These are phyloP conservation scores for Xerocomus spinulosus DNA, from an alignment of 768 basidiomycete genomes.

Conservation along the genomic window DNA sequence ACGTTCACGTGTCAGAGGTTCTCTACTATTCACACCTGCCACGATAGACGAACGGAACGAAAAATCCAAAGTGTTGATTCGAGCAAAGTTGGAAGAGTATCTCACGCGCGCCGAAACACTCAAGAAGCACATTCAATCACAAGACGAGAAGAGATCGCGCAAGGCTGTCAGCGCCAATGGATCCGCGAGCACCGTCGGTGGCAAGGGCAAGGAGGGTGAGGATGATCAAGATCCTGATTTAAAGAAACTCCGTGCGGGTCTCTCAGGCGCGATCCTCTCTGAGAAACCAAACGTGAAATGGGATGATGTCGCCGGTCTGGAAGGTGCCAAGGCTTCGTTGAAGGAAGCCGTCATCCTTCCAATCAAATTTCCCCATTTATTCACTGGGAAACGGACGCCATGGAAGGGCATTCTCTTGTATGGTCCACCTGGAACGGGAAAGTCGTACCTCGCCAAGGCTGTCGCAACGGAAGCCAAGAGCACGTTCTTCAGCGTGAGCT, in stretches of 20 bases:
- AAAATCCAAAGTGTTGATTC: slow-evolving; percentile 81
- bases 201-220: slow-evolving; percentile 45
- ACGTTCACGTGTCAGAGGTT: neutral
- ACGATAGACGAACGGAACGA: slow-evolving; percentile 83
- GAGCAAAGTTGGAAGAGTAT: slow-evolving; percentile 86
- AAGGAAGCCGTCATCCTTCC: slow-evolving; percentile 99
- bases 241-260: slow-evolving; percentile 92
- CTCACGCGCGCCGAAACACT: slow-evolving; percentile 86
- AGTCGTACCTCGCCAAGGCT: slow-evolving; percentile 94
- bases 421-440: slow-evolving; percentile 97
- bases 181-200: slow-evolving; percentile 35
- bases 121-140: slow-evolving; percentile 70
- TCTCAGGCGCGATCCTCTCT: slow-evolving; percentile 81
- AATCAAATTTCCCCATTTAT: slow-evolving; percentile 98
- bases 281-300: slow-evolving; percentile 96
- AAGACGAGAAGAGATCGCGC: slow-evolving; percentile 54
- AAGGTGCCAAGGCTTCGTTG: slow-evolving; percentile 89
- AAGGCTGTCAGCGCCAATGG: slow-evolving; percentile 49
- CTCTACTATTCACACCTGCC: neutral
- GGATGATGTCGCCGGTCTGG: slow-evolving; percentile 98
- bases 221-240: slow-evolving; percentile 87
- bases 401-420: slow-evolving; percentile 96
- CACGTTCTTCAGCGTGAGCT: slow-evolving; percentile 96
- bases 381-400: slow-evolving; percentile 96
- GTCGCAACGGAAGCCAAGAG: slow-evolving; percentile 99